Percentiles rank a stretch among this genome's conserved stretches.
These are phyloP conservation scores for Thinopyrum elongatum DNA, from an alignment of 176 grass and related monocot species.

Conservation along the genomic window DNA sequence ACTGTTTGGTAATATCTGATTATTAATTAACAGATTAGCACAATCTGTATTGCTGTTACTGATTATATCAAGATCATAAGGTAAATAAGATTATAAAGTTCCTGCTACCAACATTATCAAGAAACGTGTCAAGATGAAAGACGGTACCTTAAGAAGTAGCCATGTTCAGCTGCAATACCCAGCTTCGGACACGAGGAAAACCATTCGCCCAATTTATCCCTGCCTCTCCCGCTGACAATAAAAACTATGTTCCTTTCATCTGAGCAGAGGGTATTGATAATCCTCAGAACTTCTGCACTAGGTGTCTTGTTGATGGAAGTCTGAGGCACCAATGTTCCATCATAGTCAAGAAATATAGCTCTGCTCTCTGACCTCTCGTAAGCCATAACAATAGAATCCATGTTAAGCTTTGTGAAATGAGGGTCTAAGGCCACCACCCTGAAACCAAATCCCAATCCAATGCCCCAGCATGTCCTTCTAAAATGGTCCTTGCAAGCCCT, in stretches of 20 bases:
- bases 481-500: slow-evolving; percentile 93
- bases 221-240: slow-evolving; percentile 75
- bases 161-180: slow-evolving; percentile 85
- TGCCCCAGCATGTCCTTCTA: slow-evolving; percentile 88
- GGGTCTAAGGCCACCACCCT: slow-evolving; percentile 91
- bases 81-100: background rate
- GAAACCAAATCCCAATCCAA: slow-evolving; percentile 93
- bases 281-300: slow-evolving; percentile 47
- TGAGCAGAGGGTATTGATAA: slow-evolving; percentile 78
- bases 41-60: background rate
- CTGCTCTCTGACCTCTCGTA: slow-evolving; percentile 69
- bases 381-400: slow-evolving; percentile 71
- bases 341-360: slow-evolving; percentile 89
- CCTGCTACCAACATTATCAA: background rate
- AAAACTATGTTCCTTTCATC: slow-evolving; percentile 75
- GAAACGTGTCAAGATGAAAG: background rate
- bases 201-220: slow-evolving; percentile 59
- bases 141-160: slow-evolving; percentile 81
- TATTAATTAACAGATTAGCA: background rate
- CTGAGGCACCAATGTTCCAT: slow-evolving; percentile 86
- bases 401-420: slow-evolving; percentile 85
- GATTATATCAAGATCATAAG: slow-evolving; percentile 15
- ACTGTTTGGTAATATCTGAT: slow-evolving; percentile 1
- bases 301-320: slow-evolving; percentile 68
- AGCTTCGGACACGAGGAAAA: slow-evolving; percentile 70